These are phyloP conservation scores for Yamadazyma diddensiae DNA, from an alignment of 1,139 yeast species.

Conservation along the genomic window DNA sequence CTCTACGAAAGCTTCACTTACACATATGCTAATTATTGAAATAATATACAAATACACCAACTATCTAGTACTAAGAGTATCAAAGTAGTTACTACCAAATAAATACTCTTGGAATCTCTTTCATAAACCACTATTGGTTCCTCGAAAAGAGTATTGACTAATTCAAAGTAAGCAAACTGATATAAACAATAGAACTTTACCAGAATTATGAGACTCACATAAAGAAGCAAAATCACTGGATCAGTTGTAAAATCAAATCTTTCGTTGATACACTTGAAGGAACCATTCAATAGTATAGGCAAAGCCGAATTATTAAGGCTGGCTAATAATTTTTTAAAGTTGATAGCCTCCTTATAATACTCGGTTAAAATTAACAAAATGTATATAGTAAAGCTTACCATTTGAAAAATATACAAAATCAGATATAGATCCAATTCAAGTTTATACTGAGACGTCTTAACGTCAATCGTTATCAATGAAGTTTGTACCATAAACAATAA, in stretches of 20 bases:
- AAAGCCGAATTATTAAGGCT: conserved; percentile 24
- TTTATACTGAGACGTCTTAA: neutral
- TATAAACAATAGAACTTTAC: conserved; percentile 27
- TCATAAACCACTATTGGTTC: conserved; percentile 7
- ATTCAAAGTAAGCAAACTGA: conserved; percentile 17
- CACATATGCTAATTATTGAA: conserved; percentile 1
- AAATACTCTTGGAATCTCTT: conserved; percentile 3
- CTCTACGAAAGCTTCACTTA: conserved; percentile 1
- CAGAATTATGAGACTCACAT: conserved; percentile 17
- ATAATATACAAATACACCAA: conserved; percentile 2
- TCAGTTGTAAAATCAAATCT: conserved; percentile 15
- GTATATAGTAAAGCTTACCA: conserved; percentile 8
- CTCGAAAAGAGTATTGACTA: conserved; percentile 10
- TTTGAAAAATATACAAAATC: conserved; percentile 6
- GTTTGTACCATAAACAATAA: conserved; percentile 15
- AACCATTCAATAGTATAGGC: conserved; percentile 27
- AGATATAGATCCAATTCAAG: neutral
- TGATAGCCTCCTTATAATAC: conserved; percentile 1
- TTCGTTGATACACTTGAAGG: conserved; percentile 21
- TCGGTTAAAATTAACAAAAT: conserved; percentile 6
- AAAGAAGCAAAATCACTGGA: conserved; percentile 7
- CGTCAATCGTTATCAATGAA: conserved; percentile 1
- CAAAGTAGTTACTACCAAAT: conserved; percentile 5
- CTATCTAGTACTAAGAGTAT: conserved; percentile 7
- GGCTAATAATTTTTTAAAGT: conserved; percentile 5